Evolutionary conservation across 176 grass and related monocot genomes (phyloP), one percentile per base, ranked within the genome.

Genomic region (Bolboschoenus planiculmis): DNA sequence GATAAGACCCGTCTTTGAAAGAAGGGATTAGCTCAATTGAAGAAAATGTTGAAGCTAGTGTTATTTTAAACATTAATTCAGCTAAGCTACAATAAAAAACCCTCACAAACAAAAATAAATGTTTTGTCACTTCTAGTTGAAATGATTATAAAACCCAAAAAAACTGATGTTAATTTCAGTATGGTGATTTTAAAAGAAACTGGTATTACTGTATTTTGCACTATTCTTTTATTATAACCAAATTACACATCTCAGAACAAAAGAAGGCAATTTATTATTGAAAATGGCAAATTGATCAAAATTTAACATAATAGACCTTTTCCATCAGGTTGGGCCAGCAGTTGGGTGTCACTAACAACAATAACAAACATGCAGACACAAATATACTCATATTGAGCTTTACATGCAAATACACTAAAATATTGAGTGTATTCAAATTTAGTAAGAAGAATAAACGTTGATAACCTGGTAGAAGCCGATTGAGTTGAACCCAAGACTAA

Each of bases 401-500:
- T 47, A 53, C 3, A 77, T 77, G 72, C 26, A 51, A 75, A 50
- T 48, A 76, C 44, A 8, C 26, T 50, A 30, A 42, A 70, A 30
- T 76, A 33, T 33, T 18, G 27, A 51, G 70, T 20, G 6, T 50
- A 76, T 34, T 51, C 14, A 46, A 31, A 21, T 77, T 30, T 18
- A 29, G 24, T 18, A 53, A 53, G 46, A 77, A 33, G 47, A 68
- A 76, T 20, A 47, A 42, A 54, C 0, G 80, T 48, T 44, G 56
- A 33, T 91, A 65, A 89, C 96, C 89, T 99, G 96, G 85, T 99
- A 99, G 91, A 99, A 99, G 73, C 96, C 96, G 78, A 99, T 93
- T 80, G 96, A 99, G 63, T 99, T 99, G 86, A 99, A 99, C 58
- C 96, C 96, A 80, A 99, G 87, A 91, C 92, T 99, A 40, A 99